Percentiles rank a stretch among this genome's conserved stretches.
Conservation (phyloP, 108 stramenopile genomes). For the Mayamaea pseudoterrestris region DNA sequence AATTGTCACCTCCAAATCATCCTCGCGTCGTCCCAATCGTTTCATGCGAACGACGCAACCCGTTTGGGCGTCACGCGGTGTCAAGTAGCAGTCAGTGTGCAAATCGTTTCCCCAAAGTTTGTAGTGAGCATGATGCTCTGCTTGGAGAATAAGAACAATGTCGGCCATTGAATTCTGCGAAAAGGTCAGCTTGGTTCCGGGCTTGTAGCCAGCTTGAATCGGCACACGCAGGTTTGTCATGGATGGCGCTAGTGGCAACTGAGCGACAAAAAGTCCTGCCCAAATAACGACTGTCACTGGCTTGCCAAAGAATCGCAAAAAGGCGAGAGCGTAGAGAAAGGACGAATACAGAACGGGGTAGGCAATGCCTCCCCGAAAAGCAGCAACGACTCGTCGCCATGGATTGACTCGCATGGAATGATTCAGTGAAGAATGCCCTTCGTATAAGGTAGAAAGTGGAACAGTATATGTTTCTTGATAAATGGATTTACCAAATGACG, state of each 20-base stretch:
- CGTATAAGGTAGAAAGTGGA: conserved; percentile 44
- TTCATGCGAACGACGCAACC: conserved; percentile 45
- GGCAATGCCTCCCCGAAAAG: conserved; percentile 37
- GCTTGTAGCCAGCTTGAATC: conserved; percentile 39
- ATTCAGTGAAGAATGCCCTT: conserved; percentile 17
- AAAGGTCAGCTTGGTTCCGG: conserved; percentile 43
- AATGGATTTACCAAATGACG: conserved; percentile 23
- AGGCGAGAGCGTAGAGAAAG: conserved; percentile 20
- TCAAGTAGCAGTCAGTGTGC: conserved; percentile 26
- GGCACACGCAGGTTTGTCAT: conserved; percentile 11
- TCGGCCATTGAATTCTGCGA: conserved; percentile 15
- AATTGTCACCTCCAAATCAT: conserved; percentile 16
- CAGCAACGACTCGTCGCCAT: conserved; percentile 35
- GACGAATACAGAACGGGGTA: conserved; percentile 21
- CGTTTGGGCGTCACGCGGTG: conserved; percentile 13
- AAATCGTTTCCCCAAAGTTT: conserved; percentile 47
- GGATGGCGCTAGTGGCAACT: conserved; percentile 30
- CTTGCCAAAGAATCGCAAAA: conserved; percentile 30
- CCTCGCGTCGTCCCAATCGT: conserved; percentile 23
- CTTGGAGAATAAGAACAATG: conserved; percentile 53
- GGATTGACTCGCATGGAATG: conserved; percentile 28
- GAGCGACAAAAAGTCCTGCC: conserved; percentile 25
- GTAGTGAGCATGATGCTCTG: conserved; percentile 34
- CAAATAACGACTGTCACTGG: conserved; percentile 21
- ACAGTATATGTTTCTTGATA: conserved; percentile 49